phyloP scores from a whole-genome alignment of 495 filamentous ascomycete species.

The Apiosordaria backusii region DNA sequence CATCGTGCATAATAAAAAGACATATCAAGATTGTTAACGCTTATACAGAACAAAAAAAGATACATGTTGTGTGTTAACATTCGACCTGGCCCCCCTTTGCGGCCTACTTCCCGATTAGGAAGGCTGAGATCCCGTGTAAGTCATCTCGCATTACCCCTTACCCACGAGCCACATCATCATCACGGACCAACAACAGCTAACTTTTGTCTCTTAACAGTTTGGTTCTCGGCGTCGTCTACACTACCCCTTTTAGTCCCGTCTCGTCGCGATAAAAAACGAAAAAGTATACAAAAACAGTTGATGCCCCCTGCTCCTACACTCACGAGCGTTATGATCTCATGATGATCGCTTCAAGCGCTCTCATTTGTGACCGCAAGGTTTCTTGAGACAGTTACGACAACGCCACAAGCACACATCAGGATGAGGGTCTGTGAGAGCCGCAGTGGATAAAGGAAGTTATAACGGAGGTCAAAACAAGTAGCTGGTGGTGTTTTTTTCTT shows the following conservation, averaged over 20 bases:
- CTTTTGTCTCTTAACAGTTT: neutral
- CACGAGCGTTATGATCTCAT: neutral
- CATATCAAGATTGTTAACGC: neutral
- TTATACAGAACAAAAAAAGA: neutral
- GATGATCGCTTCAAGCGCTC: neutral
- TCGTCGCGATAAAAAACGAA: neutral
- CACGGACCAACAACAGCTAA: neutral
- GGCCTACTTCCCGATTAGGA: neutral
- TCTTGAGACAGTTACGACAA: too few relatives aligned
- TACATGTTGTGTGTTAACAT: neutral
- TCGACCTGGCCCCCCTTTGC: neutral
- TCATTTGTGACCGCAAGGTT: neutral
- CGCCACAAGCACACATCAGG: neutral
- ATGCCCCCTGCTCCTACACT: neutral
- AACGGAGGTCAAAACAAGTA: neutral
- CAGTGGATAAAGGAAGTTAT: neutral
- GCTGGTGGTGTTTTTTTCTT: neutral
- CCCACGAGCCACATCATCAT: neutral
- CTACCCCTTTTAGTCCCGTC: neutral
- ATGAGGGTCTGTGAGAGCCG: neutral
- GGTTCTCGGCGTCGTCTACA: neutral
- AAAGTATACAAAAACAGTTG: neutral
- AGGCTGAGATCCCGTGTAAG: neutral
- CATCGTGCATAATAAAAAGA: neutral
- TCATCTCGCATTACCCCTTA: neutral